Evolutionary conservation across 2,329 filamentous ascomycete species (phyloP).

Genomic region (Dryadomyces quercus-mongolicae): DNA sequence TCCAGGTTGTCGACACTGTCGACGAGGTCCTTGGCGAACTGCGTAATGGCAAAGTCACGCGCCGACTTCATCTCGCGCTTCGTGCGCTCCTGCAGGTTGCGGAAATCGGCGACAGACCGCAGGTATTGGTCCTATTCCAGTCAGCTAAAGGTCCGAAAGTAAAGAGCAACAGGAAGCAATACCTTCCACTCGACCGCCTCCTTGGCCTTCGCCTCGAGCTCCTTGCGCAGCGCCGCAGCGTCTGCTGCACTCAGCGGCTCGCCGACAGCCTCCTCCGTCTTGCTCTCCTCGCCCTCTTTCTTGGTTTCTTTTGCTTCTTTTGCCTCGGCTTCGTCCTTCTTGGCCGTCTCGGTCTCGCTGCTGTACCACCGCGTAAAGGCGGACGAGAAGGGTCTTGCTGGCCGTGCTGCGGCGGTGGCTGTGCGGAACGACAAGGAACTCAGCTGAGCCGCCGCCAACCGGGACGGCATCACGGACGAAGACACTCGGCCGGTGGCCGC

Average conservation of each 20-base stretch:
- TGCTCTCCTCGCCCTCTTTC: slow-evolving; percentile 9
- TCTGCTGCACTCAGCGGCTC: slow-evolving; percentile 15
- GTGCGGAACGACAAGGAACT: not conserved
- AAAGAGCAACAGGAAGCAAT: no score
- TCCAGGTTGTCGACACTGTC: slow-evolving; percentile 97
- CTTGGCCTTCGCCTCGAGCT: slow-evolving; percentile 38
- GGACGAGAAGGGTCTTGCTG: not conserved
- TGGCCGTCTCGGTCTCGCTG: slow-evolving; percentile 23
- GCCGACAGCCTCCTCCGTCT: slow-evolving; percentile 8
- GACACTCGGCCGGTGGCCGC: no score
- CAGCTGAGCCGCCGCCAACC: slow-evolving; percentile 16
- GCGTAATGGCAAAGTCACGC: slow-evolving; percentile 88
- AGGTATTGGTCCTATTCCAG: slow-evolving; percentile 80
- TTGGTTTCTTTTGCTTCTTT: slow-evolving; percentile 17
- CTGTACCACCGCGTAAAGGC: slow-evolving; percentile 30
- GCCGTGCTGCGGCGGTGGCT: not conserved
- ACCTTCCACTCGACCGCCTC: slow-evolving; percentile 74
- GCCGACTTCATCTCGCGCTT: slow-evolving; percentile 79
- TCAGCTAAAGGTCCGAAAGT: slow-evolving; percentile 16
- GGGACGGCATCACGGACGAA: slow-evolving; percentile 1
- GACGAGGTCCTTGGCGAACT: slow-evolving; percentile 87
- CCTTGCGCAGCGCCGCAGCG: slow-evolving; percentile 34
- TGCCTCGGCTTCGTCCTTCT: slow-evolving; percentile 14
- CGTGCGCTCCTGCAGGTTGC: slow-evolving; percentile 92
- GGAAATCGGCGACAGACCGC: slow-evolving; percentile 89